These are phyloP conservation scores for Lactarius evosmus DNA, from an alignment of 768 basidiomycete genomes.

Conservation along the genomic window DNA sequence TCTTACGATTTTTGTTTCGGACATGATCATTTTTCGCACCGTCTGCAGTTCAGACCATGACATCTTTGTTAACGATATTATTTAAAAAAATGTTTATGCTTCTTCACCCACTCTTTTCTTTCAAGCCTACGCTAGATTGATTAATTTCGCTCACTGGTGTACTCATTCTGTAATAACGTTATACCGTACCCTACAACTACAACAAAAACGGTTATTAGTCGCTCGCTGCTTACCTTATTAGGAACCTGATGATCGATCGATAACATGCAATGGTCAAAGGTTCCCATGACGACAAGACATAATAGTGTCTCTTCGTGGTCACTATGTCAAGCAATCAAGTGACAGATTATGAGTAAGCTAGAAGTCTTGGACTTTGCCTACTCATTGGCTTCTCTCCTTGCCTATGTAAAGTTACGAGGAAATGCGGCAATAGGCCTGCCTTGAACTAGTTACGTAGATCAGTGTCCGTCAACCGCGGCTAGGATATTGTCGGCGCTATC, in stretches of 20 bases:
- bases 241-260: not conserved
- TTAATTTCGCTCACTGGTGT: constrained; percentile 7
- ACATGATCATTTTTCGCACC: not conserved
- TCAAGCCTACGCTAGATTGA: not conserved
- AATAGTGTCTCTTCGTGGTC: not conserved
- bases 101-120: not conserved
- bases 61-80: constrained; percentile 13
- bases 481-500: not conserved
- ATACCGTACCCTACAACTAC: constrained; percentile 7
- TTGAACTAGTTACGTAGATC: not conserved
- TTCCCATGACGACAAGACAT: constrained; percentile 9
- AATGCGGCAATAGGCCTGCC: not conserved
- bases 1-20: not conserved
- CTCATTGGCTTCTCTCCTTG: not conserved
- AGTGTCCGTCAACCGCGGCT: not conserved
- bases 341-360: not conserved
- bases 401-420: not conserved
- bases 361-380: not conserved
- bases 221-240: constrained; percentile 4
- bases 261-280: not conserved
- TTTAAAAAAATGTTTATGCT: constrained; percentile 19
- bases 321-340: not conserved
- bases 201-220: constrained; percentile 11
- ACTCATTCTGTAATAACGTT: not conserved
- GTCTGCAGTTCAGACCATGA: not conserved